These are phyloP conservation scores for Geotrichum cucujoidarum DNA, from an alignment of 1,139 yeast species.

Conservation along the genomic window DNA sequence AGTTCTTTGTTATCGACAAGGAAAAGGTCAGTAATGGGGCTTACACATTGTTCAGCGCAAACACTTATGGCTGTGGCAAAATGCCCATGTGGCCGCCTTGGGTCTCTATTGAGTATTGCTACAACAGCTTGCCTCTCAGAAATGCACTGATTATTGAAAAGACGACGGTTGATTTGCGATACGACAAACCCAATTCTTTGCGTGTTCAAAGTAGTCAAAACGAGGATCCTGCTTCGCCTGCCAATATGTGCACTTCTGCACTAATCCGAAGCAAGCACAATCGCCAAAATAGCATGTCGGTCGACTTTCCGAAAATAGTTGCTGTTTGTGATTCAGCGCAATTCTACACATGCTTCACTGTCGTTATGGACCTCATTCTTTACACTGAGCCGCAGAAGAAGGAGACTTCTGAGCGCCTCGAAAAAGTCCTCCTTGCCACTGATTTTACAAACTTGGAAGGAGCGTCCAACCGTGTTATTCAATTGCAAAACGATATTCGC, in stretches of 20 bases:
- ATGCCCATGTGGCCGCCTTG: constrained; percentile 72
- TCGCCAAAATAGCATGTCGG: constrained; percentile 43
- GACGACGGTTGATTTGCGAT: constrained; percentile 57
- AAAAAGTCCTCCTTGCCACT: constrained; percentile 61
- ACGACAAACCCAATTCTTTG: constrained; percentile 62
- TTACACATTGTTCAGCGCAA: constrained; percentile 40
- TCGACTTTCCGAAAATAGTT: constrained; percentile 66
- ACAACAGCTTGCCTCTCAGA: constrained; percentile 55
- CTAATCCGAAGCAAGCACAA: constrained; percentile 35
- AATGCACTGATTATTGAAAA: constrained; percentile 58
- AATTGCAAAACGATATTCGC: constrained; percentile 54
- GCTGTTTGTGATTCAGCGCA: constrained; percentile 70
- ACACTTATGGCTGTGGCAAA: constrained; percentile 40
- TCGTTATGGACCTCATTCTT: constrained; percentile 60
- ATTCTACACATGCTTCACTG: constrained; percentile 60
- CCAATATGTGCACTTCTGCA: constrained; percentile 10
- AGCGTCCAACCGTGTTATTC: constrained; percentile 48
- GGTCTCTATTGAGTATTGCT: constrained; percentile 65
- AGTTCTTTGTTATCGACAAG: constrained; percentile 60
- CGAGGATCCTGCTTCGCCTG: constrained; percentile 13
- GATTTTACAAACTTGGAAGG: constrained; percentile 60
- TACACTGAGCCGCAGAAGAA: constrained; percentile 61
- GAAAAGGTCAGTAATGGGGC: constrained; percentile 43
- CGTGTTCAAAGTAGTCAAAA: constrained; percentile 37
- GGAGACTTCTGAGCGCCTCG: constrained; percentile 53